Conservation (phyloP, 371 early-diverging fungal genomes). For the Actinomucor elegans region DNA sequence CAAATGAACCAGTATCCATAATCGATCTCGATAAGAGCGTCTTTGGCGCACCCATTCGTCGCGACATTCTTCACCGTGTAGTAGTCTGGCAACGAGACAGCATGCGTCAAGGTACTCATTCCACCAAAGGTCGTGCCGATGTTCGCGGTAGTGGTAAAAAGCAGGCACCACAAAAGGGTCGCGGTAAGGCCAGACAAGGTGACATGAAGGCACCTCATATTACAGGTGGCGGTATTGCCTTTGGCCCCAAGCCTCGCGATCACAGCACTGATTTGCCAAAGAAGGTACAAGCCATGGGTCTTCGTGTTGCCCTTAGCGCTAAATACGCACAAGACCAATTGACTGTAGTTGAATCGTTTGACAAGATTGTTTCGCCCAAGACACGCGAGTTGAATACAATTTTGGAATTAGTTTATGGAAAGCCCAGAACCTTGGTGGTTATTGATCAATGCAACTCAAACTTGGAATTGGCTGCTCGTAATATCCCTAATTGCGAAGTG, state of each 20-base stretch:
- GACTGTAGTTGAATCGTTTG: slow-evolving; percentile 76
- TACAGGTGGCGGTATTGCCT: slow-evolving; percentile 88
- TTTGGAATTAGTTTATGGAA: slow-evolving; percentile 50
- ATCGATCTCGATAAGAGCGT: slow-evolving; percentile 74
- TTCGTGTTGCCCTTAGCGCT: slow-evolving; percentile 83
- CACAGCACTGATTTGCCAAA: slow-evolving; percentile 80
- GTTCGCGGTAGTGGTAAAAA: slow-evolving; percentile 85
- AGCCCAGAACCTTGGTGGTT: slow-evolving; percentile 51
- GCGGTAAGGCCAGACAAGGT: slow-evolving; percentile 90
- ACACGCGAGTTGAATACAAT: slow-evolving; percentile 60
- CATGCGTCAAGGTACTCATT: slow-evolving; percentile 85
- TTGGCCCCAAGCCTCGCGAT: slow-evolving; percentile 88
- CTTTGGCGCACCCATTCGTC: slow-evolving; percentile 80
- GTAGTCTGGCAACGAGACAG: slow-evolving; percentile 84
- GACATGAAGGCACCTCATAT: slow-evolving; percentile 85
- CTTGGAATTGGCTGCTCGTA: slow-evolving; percentile 66
- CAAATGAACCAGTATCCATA: slow-evolving; percentile 73
- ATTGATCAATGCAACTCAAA: slow-evolving; percentile 48
- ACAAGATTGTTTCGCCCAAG: slow-evolving; percentile 51
- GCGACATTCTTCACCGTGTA: slow-evolving; percentile 86
- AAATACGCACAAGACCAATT: slow-evolving; percentile 92
- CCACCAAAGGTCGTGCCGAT: slow-evolving; percentile 79
- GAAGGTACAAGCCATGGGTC: slow-evolving; percentile 83
- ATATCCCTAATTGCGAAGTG: slow-evolving; percentile 65
- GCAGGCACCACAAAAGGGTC: slow-evolving; percentile 87